Percentiles rank a stretch among this genome's conserved stretches.
Evolutionary conservation across 23 red algal genomes (phyloP).

Genomic region (Gracilaria gracilis): DNA sequence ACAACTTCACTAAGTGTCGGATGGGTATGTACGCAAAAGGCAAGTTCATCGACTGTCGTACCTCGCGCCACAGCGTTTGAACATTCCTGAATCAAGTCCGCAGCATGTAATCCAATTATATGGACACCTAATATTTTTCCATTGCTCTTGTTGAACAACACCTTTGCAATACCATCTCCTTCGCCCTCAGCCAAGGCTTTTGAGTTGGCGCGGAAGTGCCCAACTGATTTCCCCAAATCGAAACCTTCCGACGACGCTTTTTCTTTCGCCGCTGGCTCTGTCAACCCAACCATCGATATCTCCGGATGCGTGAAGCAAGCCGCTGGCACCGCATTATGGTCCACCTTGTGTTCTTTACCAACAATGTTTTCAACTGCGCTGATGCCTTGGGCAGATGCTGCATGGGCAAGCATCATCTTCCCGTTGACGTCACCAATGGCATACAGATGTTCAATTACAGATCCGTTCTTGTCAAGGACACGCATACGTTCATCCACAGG

Average conservation of each 20-base stretch:
- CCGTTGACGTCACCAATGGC: constrained; percentile 99
- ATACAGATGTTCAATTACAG: constrained; percentile 81
- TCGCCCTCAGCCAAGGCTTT: constrained; percentile 98
- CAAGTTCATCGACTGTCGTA: constrained; percentile 90
- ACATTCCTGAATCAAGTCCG: constrained; percentile 98
- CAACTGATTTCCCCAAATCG: constrained; percentile 88
- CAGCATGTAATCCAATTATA: constrained; percentile 98
- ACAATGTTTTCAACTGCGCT: constrained; percentile 93
- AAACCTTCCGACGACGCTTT: constrained; percentile 82
- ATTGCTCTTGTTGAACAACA: constrained; percentile 89
- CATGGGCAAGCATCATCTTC: constrained; percentile 99
- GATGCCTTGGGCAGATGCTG: constrained; percentile 96
- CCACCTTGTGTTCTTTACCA: constrained; percentile 78
- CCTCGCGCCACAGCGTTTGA: constrained; percentile 90
- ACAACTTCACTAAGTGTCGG: constrained; percentile 96
- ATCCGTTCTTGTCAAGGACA: constrained; percentile 78
- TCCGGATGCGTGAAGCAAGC: constrained; percentile 99
- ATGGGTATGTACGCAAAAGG: constrained; percentile 98
- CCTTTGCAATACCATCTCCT: constrained; percentile 97
- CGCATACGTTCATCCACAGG: constrained; percentile 97
- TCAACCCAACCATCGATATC: constrained; percentile 93
- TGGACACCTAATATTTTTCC: constrained; percentile 95
- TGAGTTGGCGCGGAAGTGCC: constrained; percentile 96
- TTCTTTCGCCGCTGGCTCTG: constrained; percentile 87
- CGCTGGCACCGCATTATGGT: constrained; percentile 89